phyloP scores from a whole-genome alignment of 208 protist species.

The Strigomonas culicis region DNA sequence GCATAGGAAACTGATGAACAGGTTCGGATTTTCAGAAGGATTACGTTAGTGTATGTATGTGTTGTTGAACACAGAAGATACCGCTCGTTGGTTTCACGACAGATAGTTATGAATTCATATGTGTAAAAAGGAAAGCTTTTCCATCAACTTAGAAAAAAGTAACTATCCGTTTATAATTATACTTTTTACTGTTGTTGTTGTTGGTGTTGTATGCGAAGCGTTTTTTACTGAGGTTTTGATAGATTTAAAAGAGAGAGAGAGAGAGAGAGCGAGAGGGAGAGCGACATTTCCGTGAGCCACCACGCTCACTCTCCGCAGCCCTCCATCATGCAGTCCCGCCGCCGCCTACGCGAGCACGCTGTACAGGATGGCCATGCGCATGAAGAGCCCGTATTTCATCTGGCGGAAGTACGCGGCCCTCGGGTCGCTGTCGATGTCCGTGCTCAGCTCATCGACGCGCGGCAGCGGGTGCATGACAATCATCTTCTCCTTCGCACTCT shows the following conservation, averaged over 20 bases:
- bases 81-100: too few species aligned
- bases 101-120: too few species aligned
- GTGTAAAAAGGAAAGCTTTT: too few species aligned
- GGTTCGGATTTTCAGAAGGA: background rate
- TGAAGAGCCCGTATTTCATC: conserved; percentile 97
- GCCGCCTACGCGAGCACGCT: conserved; percentile 59
- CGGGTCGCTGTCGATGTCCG: conserved; percentile 92
- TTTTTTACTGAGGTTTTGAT: conserved; percentile 6
- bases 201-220: background rate
- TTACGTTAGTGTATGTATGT: background rate
- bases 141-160: background rate
- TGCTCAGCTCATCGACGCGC: conserved; percentile 95
- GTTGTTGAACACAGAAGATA: too few species aligned
- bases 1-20: background rate
- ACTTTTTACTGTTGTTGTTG: background rate
- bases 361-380: conserved; percentile 97
- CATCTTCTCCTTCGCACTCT: conserved; percentile 82
- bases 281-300: too few species aligned
- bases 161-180: background rate
- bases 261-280: too few species aligned
- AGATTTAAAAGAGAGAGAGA: too few species aligned
- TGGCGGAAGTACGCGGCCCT: conserved; percentile 97
- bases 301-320: too few species aligned
- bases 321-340: too few species aligned
- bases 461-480: conserved; percentile 98